Conservation (phyloP, 1,284 basidiomycete genomes). For the Papiliotrema nemorosa region DNA sequence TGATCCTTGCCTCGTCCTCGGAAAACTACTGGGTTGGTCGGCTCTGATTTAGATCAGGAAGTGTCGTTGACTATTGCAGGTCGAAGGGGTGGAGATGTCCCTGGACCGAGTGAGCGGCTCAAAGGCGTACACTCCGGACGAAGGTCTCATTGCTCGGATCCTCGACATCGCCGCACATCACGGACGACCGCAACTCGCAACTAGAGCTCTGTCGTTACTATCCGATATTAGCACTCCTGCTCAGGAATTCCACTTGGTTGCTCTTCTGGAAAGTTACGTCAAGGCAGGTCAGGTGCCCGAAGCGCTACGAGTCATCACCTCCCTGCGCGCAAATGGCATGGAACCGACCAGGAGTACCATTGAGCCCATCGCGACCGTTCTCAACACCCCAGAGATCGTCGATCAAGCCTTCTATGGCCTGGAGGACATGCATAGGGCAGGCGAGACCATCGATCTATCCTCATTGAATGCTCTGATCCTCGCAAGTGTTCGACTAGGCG, state of each 20-base stretch:
- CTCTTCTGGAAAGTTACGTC: conserved; percentile 46
- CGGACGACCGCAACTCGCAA: conserved; percentile 65
- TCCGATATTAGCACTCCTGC: conserved; percentile 53
- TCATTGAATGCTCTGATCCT: conserved; percentile 65
- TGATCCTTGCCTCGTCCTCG: conserved; percentile 35
- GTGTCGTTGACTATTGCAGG: conserved; percentile 50
- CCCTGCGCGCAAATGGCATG: conserved; percentile 33
- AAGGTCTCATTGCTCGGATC: conserved; percentile 66
- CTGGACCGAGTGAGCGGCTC: conserved; percentile 63
- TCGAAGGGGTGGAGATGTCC: conserved; percentile 60
- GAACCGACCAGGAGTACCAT: conserved; percentile 30
- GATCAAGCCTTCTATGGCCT: conserved; percentile 65
- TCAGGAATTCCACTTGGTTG: conserved; percentile 55
- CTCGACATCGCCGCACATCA: conserved; percentile 68
- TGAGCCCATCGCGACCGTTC: conserved; percentile 53
- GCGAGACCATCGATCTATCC: conserved; percentile 56
- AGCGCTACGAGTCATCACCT: conserved; percentile 34
- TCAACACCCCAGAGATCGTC: conserved; percentile 57
- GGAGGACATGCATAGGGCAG: conserved; percentile 59
- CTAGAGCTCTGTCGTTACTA: conserved; percentile 60
- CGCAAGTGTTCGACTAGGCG: conserved; percentile 60
- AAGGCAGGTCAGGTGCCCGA: conserved; percentile 38
- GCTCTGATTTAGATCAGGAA: too few species aligned
- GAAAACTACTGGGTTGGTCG: conserved; percentile 37
- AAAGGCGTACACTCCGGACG: conserved; percentile 61